Evolutionary conservation across 768 basidiomycete species (phyloP).

Genomic region (Strobilomyces echinocephalus): DNA sequence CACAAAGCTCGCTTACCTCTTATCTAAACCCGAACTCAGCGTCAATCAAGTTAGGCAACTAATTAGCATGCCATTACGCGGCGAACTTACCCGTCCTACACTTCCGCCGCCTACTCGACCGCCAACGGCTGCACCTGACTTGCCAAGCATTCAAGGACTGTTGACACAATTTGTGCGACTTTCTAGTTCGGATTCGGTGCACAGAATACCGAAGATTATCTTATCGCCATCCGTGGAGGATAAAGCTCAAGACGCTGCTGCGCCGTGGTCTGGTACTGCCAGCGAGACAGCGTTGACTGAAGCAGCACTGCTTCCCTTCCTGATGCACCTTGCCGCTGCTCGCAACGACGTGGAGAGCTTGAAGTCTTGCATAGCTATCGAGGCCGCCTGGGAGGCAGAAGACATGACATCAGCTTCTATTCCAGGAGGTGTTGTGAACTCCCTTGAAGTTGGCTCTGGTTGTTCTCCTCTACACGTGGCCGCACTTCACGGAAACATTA

Average conservation of each 20-base stretch:
- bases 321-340: slow-evolving; percentile 76
- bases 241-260: slow-evolving; percentile 40
- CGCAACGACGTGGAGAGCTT: slow-evolving; percentile 62
- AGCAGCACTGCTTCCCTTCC: slow-evolving; percentile 65
- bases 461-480: slow-evolving; percentile 78
- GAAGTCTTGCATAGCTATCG: slow-evolving; percentile 49
- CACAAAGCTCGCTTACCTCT: slow-evolving; percentile 83
- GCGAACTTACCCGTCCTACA: slow-evolving; percentile 70
- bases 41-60: slow-evolving; percentile 66
- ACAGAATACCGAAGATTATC: slow-evolving; percentile 34
- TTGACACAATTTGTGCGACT: slow-evolving; percentile 68
- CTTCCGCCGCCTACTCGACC: slow-evolving; percentile 40
- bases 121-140: slow-evolving; percentile 37
- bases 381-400: slow-evolving; percentile 23
- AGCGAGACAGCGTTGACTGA: slow-evolving; percentile 70
- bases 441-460: slow-evolving; percentile 63
- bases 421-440: slow-evolving; percentile 69
- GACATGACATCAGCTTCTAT: slow-evolving; percentile 28
- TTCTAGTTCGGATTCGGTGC: slow-evolving; percentile 41
- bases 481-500: slow-evolving; percentile 57
- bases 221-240: slow-evolving; percentile 34
- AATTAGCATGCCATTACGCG: slow-evolving; percentile 75
- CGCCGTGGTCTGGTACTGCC: slow-evolving; percentile 76
- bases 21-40: slow-evolving; percentile 79
- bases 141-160: slow-evolving; percentile 60